Evolutionary conservation across 2,329 filamentous ascomycete species (phyloP).

Genomic region (Aspergillus ruber): DNA sequence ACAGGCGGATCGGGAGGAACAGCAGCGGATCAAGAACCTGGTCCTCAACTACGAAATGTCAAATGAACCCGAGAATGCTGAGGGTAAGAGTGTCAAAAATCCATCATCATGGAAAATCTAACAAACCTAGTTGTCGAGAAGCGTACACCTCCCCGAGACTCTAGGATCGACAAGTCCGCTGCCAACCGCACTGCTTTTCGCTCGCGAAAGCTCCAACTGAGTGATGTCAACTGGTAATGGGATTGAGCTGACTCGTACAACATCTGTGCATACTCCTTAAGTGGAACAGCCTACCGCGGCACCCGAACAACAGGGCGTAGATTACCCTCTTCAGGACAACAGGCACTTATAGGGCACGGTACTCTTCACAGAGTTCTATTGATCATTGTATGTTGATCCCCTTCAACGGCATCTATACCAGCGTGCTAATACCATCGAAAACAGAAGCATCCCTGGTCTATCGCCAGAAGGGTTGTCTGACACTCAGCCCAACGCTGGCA

Average conservation of each 20-base stretch:
- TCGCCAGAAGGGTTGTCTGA: no score
- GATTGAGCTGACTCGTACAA: conserved; percentile 1
- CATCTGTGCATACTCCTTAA: no score
- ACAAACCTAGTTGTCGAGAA: conserved; percentile 32
- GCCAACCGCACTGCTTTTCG: conserved; percentile 69
- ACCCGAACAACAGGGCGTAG: no score
- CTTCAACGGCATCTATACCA: no score
- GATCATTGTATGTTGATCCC: no score
- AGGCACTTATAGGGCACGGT: not conserved
- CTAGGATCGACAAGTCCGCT: conserved; percentile 49
- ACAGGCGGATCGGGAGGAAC: conserved; percentile 89
- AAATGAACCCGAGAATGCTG: conserved; percentile 68
- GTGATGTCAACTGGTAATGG: conserved; percentile 93
- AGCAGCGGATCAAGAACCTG: conserved; percentile 96
- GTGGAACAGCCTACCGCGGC: no score
- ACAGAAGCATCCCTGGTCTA: no score
- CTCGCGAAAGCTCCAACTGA: conserved; percentile 83
- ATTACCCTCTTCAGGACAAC: no score
- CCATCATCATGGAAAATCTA: conserved; percentile 26
- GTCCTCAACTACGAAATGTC: conserved; percentile 94
- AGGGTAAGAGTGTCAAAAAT: conserved; percentile 54
- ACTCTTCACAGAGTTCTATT: no score
- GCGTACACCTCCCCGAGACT: conserved; percentile 36
- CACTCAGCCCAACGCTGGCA: no score
- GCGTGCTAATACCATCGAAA: no score